phyloP scores from a whole-genome alignment of 176 grass and related monocot species.

The Secale cereale region DNA sequence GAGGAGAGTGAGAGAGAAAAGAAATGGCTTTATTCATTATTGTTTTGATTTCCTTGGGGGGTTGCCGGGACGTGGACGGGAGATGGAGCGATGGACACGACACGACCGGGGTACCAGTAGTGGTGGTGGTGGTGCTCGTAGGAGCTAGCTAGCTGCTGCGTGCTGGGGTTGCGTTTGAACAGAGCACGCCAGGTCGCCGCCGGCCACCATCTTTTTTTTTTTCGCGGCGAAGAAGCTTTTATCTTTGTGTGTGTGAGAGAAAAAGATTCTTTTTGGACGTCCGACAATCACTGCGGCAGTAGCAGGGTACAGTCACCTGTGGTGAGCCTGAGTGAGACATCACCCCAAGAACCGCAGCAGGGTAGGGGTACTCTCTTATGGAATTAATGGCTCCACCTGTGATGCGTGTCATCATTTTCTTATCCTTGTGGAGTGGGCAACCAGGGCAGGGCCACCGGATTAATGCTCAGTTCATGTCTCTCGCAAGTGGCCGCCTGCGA shows the following conservation, averaged over 20 bases:
- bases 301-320: background rate
- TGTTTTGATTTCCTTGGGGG: background rate
- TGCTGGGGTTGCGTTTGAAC: background rate
- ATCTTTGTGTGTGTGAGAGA: background rate
- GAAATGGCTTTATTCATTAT: background rate
- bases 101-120: background rate
- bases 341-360: background rate
- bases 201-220: background rate
- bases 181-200: background rate
- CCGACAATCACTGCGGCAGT: background rate
- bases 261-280: slow-evolving; percentile 8
- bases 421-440: background rate
- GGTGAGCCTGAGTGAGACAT: background rate
- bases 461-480: background rate
- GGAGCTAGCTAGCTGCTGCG: background rate
- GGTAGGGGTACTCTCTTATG: background rate
- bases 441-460: background rate
- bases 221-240: background rate
- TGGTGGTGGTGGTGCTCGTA: background rate
- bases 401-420: slow-evolving; percentile 8
- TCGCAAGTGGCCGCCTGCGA: background rate
- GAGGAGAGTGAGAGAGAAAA: background rate
- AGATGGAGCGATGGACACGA: slow-evolving; percentile 47
- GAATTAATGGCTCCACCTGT: background rate
- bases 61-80: slow-evolving; percentile 19